Conservation (phyloP, 2,329 filamentous ascomycete species). For the Hypomyces perniciosus region DNA sequence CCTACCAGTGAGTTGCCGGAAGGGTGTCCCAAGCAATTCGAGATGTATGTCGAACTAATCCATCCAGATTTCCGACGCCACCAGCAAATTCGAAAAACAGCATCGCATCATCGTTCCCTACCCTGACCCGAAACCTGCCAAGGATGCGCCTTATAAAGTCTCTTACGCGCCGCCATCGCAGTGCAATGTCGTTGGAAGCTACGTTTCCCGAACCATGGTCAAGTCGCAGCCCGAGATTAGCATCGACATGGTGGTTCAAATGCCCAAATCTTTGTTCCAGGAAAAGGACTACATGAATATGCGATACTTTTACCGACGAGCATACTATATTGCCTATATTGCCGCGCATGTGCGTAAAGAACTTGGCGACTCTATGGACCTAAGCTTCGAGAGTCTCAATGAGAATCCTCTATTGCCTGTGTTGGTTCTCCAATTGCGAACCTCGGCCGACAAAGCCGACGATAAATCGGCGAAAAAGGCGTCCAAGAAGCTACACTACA, state of each 20-base stretch:
- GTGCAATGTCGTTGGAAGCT: constrained; percentile 86
- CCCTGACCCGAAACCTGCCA: constrained; percentile 69
- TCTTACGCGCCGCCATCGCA: constrained; percentile 68
- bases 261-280: constrained; percentile 76
- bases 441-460: constrained; percentile 15
- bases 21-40: not conserved
- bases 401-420: constrained; percentile 74
- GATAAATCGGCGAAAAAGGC: constrained; percentile 21
- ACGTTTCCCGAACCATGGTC: constrained; percentile 67
- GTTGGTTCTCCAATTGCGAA: constrained; percentile 38
- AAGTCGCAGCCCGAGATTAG: constrained; percentile 53
- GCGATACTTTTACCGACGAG: constrained; percentile 90
- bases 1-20: constrained; percentile 37
- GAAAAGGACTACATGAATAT: constrained; percentile 92
- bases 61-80: constrained; percentile 60
- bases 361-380: constrained; percentile 46
- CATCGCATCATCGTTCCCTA: constrained; percentile 73
- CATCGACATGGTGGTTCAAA: constrained; percentile 81
- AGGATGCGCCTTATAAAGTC: constrained; percentile 75
- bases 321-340: constrained; percentile 83
- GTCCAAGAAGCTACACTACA: constrained; percentile 37
- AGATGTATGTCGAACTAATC: not conserved
- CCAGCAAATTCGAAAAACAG: constrained; percentile 58
- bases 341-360: constrained; percentile 61
- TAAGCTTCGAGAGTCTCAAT: constrained; percentile 61